Percentiles rank a stretch among this genome's conserved stretches.
phyloP scores from a whole-genome alignment of 306 rosid genomes.

The Dalbergia cultrata region DNA sequence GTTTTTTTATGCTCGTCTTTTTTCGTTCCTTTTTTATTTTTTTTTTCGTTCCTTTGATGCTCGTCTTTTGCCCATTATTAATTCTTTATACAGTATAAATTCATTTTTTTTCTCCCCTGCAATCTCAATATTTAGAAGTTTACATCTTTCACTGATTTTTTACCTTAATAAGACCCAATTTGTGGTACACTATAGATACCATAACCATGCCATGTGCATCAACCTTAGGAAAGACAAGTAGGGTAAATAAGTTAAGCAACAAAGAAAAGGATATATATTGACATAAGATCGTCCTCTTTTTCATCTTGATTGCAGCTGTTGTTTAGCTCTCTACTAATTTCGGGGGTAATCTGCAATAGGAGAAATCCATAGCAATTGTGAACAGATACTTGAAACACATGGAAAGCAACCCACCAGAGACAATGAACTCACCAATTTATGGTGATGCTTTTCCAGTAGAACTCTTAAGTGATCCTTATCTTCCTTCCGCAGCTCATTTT shows the following conservation, averaged over 20 bases:
- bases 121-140: neutral
- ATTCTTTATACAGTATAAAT: too few species aligned
- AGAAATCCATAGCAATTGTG: slow-evolving; percentile 15
- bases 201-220: too few species aligned
- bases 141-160: neutral
- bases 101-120: neutral
- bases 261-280: slow-evolving; percentile 78
- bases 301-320: slow-evolving; percentile 84
- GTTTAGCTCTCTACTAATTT: slow-evolving; percentile 76
- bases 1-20: too few species aligned
- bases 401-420: slow-evolving; percentile 30
- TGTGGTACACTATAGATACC: slow-evolving; percentile 9
- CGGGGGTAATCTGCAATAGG: slow-evolving; percentile 80
- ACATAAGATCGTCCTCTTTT: slow-evolving; percentile 77
- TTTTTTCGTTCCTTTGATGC: too few species aligned
- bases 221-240: too few species aligned
- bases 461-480: slow-evolving; percentile 73
- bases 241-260: neutral
- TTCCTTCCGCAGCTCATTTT: slow-evolving; percentile 78
- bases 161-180: slow-evolving; percentile 16
- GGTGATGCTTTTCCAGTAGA: slow-evolving; percentile 76
- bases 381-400: slow-evolving; percentile 19
- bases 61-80: too few species aligned
- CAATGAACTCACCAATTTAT: slow-evolving; percentile 70
- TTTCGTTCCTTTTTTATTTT: too few species aligned